These are phyloP conservation scores for Vigna unguiculata DNA, from an alignment of 306 rosid genomes.

Conservation along the genomic window DNA sequence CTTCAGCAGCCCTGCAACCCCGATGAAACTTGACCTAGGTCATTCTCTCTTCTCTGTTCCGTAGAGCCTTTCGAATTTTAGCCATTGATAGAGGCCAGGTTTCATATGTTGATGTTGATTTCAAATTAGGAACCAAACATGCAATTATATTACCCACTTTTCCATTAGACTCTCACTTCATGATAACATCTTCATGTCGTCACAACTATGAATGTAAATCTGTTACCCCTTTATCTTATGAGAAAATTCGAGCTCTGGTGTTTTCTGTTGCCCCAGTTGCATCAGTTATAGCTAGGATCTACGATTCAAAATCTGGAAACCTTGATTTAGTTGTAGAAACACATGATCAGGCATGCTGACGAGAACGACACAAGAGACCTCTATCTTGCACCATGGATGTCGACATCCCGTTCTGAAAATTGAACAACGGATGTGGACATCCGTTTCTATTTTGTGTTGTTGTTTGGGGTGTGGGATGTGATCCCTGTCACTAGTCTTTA, in stretches of 20 bases:
- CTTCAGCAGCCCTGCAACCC: too few relatives aligned
- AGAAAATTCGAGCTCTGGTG: conserved; percentile 76
- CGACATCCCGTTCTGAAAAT: too few relatives aligned
- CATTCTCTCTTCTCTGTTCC: too few relatives aligned
- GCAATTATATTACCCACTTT: conserved; percentile 86
- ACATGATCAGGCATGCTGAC: conserved; percentile 57
- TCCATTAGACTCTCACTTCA: conserved; percentile 89
- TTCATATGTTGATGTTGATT: conserved; percentile 79
- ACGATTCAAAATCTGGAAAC: conserved; percentile 67
- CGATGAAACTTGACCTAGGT: too few relatives aligned
- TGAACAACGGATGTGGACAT: too few relatives aligned
- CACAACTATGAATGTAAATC: conserved; percentile 68
- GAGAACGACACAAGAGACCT: conserved; percentile 70
- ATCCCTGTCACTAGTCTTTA: too few relatives aligned
- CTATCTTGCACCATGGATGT: conserved; percentile 86
- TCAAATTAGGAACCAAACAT: conserved; percentile 59
- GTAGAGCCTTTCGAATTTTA: conserved; percentile 77
- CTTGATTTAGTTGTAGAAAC: conserved; percentile 66
- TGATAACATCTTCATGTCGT: conserved; percentile 62
- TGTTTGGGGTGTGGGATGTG: too few relatives aligned
- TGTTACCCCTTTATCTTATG: conserved; percentile 62
- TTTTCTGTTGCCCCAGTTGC: conserved; percentile 72
- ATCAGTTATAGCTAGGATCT: conserved; percentile 74
- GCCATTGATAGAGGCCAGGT: conserved; percentile 87
- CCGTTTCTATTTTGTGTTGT: too few relatives aligned